These are phyloP conservation scores for Penium margaritaceum DNA, from an alignment of 139 green algal species.

Conservation along the genomic window DNA sequence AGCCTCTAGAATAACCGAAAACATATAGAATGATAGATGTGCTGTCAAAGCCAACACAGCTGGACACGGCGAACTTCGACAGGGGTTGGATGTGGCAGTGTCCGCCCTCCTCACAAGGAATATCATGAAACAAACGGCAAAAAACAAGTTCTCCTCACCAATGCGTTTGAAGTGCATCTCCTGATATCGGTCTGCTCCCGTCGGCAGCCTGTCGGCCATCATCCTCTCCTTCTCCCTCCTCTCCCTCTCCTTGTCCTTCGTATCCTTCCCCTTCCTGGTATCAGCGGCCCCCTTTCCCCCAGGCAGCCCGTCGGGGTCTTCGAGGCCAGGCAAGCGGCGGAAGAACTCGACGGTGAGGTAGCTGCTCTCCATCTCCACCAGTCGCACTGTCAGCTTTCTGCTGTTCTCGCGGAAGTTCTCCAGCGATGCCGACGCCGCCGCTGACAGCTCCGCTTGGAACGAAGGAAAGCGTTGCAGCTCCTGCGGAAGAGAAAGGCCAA, in stretches of 20 bases:
- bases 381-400: conserved; percentile 6
- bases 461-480: conserved; percentile 35
- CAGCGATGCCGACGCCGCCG: conserved; percentile 18
- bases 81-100: too few relatives aligned
- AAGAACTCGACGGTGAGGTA: conserved; percentile 49
- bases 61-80: too few relatives aligned
- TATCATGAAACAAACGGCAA: too few relatives aligned
- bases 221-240: too few relatives aligned
- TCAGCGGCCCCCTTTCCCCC: not conserved
- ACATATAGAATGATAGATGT: too few relatives aligned
- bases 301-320: not conserved
- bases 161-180: conserved; percentile 18
- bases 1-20: too few relatives aligned
- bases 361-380: conserved; percentile 49
- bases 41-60: too few relatives aligned
- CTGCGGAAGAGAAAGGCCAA: too few relatives aligned
- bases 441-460: conserved; percentile 24
- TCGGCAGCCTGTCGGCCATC: not conserved
- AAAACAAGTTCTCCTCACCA: conserved; percentile 26
- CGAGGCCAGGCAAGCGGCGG: conserved; percentile 15
- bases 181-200: conserved; percentile 8
- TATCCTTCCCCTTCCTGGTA: conserved; percentile 1
- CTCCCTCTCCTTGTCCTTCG: too few relatives aligned
- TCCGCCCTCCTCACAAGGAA: too few relatives aligned
- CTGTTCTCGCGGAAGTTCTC: conserved; percentile 36